phyloP scores from a whole-genome alignment of 352 stramenopile genomes.

The Globisporangium okanoganense region DNA sequence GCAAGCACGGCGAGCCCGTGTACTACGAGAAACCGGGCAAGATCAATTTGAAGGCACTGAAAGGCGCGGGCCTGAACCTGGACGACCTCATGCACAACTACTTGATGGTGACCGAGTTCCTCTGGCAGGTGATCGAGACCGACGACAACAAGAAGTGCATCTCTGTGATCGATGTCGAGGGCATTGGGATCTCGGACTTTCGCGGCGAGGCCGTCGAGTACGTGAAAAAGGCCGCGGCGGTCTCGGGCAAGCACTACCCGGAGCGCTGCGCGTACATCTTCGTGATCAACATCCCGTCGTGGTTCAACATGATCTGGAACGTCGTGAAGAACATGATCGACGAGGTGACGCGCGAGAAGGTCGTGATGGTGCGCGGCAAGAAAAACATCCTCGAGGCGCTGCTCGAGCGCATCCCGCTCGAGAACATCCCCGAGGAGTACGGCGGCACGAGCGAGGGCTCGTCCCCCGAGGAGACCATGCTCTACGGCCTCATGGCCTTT shows the following conservation, averaged over 20 bases:
- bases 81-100: slow-evolving; percentile 86
- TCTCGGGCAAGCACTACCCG: slow-evolving; percentile 92
- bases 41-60: slow-evolving; percentile 86
- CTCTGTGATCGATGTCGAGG: slow-evolving; percentile 79
- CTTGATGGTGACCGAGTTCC: slow-evolving; percentile 81
- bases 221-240: slow-evolving; percentile 59
- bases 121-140: slow-evolving; percentile 83
- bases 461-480: slow-evolving; percentile 60
- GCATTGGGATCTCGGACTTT: slow-evolving; percentile 83
- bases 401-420: slow-evolving; percentile 58
- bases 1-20: slow-evolving; percentile 72
- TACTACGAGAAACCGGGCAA: slow-evolving; percentile 87
- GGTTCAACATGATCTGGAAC: slow-evolving; percentile 93
- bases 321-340: slow-evolving; percentile 90
- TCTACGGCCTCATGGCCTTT: slow-evolving; percentile 74
- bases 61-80: slow-evolving; percentile 64
- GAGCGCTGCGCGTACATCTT: slow-evolving; percentile 92
- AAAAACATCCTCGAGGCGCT: slow-evolving; percentile 82
- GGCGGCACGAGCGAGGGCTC: slow-evolving; percentile 58
- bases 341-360: slow-evolving; percentile 92
- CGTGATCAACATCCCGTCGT: slow-evolving; percentile 93
- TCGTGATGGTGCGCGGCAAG: slow-evolving; percentile 85
- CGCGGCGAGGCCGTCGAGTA: slow-evolving; percentile 86
- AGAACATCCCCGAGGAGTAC: slow-evolving; percentile 83
- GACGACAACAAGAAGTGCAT: slow-evolving; percentile 86